Evolutionary conservation across 1,284 basidiomycete species (phyloP).

Genomic region (Fomitiporia mediterranea): DNA sequence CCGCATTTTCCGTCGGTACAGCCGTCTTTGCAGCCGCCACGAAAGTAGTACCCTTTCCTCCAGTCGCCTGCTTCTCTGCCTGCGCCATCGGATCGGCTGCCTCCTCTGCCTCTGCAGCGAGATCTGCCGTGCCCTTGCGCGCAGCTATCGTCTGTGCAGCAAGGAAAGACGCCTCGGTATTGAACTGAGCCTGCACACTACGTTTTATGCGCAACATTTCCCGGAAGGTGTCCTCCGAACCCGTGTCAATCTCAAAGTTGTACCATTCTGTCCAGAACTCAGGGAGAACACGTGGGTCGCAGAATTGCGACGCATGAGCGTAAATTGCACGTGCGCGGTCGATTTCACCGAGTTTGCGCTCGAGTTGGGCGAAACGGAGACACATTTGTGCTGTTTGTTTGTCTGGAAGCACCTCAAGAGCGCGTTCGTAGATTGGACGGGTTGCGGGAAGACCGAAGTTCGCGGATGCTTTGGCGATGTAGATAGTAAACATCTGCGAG

Average conservation of each 20-base stretch:
- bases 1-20: constrained; percentile 29
- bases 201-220: constrained; percentile 99
- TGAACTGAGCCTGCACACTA: constrained; percentile 97
- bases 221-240: constrained; percentile 97
- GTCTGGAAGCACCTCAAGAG: constrained; percentile 92
- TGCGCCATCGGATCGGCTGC: constrained; percentile 68
- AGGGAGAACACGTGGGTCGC: constrained; percentile 86
- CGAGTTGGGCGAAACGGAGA: constrained; percentile 90
- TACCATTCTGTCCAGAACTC: constrained; percentile 99
- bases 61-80: constrained; percentile 49
- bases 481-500: constrained; percentile 88
- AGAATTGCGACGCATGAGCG: constrained; percentile 97
- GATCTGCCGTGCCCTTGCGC: constrained; percentile 47
- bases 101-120: constrained; percentile 49
- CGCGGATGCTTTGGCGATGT: constrained; percentile 94
- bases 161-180: constrained; percentile 89
- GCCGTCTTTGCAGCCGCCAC: constrained; percentile 56
- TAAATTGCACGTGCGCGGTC: constrained; percentile 96
- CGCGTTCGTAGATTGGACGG: constrained; percentile 93
- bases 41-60: constrained; percentile 51
- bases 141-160: constrained; percentile 80
- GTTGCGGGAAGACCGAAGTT: constrained; percentile 97
- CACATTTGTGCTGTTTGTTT: constrained; percentile 97
- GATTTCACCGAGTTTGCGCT: constrained; percentile 98
- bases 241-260: constrained; percentile 94